Base-by-base conservation (phyloP, 1,139 yeast species). In the Blastobotrys raffinosifermentans region DNA sequence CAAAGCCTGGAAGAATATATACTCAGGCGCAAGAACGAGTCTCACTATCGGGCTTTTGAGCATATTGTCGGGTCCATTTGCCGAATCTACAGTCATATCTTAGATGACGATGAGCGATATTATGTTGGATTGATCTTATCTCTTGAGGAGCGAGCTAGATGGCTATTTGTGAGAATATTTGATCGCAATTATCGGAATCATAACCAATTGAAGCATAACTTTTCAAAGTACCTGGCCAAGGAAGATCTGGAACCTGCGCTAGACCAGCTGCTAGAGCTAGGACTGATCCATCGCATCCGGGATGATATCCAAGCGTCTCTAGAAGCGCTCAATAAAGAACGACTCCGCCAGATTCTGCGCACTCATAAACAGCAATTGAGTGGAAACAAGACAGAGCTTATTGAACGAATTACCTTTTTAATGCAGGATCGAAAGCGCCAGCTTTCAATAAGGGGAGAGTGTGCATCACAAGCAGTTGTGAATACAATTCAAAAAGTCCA, bases 111-210 rank as follows among this genome's bases (percentile, higher is more conserved):
- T 11, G 40, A 39, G 17, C 19, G 6, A 20, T 9, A 18, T 2
- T 19, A 32, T 5, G 30, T 36, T 8, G 30, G 30, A 5, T 18
- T n/a, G 26, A 21, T 40, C 26, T 7, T 33, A 4, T 18, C 22
- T 13, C 31, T 40, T 10, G 14, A 30, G 11, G 38, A 34, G 31
- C 17, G 26, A 17, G 33, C 38, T 8, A 37, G 34, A 17, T 34
- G 34, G 18, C 21, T 40, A 30, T 34, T 37, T 21, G 44, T 40
- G 6, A 26, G 44, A 6, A 14, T 40, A 14, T 40, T 40, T 25
- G 40, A 40, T 16, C 31, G 44, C 21, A 40, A 37, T 15, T 37
- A 40, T 15, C 20, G 23, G 13, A 37, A 40, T 16, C 29, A 31
- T 15, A 22, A 34, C n/a, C 32, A 34, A 27, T 21, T 34, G 16